phyloP scores from a whole-genome alignment of 2,329 filamentous ascomycete species.

The Microdochium nivale region DNA sequence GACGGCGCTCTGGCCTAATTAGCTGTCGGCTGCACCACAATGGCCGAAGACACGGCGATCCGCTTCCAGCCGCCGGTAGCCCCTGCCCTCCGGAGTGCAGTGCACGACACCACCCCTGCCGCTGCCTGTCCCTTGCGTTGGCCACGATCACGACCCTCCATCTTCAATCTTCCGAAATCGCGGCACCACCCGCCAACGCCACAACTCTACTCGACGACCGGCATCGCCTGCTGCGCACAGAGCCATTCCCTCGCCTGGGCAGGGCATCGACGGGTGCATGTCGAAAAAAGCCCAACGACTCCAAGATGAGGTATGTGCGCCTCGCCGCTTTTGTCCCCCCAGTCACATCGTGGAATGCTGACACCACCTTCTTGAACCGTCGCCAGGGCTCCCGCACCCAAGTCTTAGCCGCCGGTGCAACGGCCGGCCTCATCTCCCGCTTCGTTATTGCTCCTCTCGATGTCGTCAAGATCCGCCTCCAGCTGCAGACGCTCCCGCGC shows the following conservation, averaged over 20 bases:
- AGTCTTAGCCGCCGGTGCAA: constrained; percentile 46
- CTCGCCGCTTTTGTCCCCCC: neutral
- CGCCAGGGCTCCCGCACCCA: constrained; percentile 46
- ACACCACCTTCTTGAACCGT: neutral
- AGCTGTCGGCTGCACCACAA: too few species aligned
- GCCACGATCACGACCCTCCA: neutral
- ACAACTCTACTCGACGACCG: neutral
- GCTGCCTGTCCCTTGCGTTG: neutral
- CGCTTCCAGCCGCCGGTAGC: neutral
- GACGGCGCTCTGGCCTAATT: too few species aligned
- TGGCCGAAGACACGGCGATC: neutral
- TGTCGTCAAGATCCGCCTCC: constrained; percentile 95
- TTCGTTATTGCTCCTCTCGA: constrained; percentile 94
- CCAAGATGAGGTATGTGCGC: constrained; percentile 47
- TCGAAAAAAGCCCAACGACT: constrained; percentile 35
- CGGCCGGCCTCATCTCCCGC: constrained; percentile 80
- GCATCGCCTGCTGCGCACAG: neutral
- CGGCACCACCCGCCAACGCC: neutral
- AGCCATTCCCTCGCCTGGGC: constrained; percentile 10
- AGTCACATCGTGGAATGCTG: constrained; percentile 1
- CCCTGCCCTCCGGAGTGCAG: neutral
- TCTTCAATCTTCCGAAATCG: too few species aligned
- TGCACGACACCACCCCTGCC: neutral
- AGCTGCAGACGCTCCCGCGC: constrained; percentile 81
- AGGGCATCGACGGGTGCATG: constrained; percentile 30